Evolutionary conservation across 495 filamentous ascomycete genomes (phyloP).

Genomic region (Aspergillus olivimuriae): DNA sequence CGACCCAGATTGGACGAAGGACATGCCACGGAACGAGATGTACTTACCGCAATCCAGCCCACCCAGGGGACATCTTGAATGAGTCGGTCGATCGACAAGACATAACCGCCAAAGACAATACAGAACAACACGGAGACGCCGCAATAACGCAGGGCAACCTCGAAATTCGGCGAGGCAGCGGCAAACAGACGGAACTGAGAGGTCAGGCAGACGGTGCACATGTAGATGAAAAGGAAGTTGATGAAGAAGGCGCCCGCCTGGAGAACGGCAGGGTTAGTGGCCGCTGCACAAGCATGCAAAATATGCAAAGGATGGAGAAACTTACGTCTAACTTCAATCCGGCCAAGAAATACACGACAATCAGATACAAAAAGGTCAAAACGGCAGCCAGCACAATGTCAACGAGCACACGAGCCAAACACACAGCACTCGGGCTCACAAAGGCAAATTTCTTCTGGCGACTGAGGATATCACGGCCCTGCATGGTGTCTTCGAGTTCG

Average conservation of each 20-base stretch:
- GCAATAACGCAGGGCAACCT: slow-evolving; percentile 31
- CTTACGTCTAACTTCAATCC: slow-evolving; percentile 42
- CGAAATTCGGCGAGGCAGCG: slow-evolving; percentile 33
- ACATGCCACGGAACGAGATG: too few species aligned
- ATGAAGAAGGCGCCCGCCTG: slow-evolving; percentile 48
- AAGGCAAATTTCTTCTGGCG: slow-evolving; percentile 76
- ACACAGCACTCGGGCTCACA: slow-evolving; percentile 69
- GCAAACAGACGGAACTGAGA: slow-evolving; percentile 40
- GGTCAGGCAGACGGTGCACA: slow-evolving; percentile 47
- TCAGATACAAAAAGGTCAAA: slow-evolving; percentile 59
- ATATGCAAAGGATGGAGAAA: background rate
- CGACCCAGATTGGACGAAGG: too few species aligned
- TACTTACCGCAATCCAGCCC: slow-evolving; percentile 30
- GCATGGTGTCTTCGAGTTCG: slow-evolving; percentile 65
- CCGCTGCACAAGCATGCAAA: too few species aligned
- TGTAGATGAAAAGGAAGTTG: slow-evolving; percentile 47
- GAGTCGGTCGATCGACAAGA: slow-evolving; percentile 30
- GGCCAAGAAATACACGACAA: slow-evolving; percentile 65
- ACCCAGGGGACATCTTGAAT: slow-evolving; percentile 34
- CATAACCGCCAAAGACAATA: slow-evolving; percentile 34
- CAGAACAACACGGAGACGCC: slow-evolving; percentile 28
- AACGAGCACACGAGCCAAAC: slow-evolving; percentile 62
- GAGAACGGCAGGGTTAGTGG: background rate
- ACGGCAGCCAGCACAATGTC: slow-evolving; percentile 60
- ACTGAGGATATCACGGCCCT: slow-evolving; percentile 62